A percentile compares a stretch with the other conserved stretches of the same genome.
Evolutionary conservation across 495 filamentous ascomycete genomes (phyloP).

Genomic region (Xylaria scruposa): DNA sequence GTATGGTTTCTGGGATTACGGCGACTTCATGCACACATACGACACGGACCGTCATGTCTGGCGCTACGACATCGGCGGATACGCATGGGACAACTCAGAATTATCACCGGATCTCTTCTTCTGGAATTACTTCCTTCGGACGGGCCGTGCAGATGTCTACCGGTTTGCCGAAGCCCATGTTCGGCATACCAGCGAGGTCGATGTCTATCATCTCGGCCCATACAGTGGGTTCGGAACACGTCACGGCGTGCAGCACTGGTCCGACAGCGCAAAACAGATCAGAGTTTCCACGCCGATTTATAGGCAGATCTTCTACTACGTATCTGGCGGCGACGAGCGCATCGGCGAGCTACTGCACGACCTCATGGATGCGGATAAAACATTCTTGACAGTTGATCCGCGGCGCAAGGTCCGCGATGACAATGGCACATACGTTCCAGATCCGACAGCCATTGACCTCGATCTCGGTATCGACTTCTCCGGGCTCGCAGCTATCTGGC

Average conservation of each 20-base stretch:
- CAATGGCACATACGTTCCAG: constrained; percentile 43
- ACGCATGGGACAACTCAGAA: constrained; percentile 63
- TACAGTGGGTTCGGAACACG: constrained; percentile 58
- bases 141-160: constrained; percentile 52
- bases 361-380: constrained; percentile 49
- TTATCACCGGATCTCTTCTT: constrained; percentile 59
- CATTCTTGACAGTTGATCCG: constrained; percentile 52
- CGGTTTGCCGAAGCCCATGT: constrained; percentile 57
- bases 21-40: constrained; percentile 60
- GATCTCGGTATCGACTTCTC: constrained; percentile 57
- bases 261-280: constrained; percentile 58
- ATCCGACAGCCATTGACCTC: constrained; percentile 53
- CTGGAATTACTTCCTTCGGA: constrained; percentile 60
- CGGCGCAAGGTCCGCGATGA: constrained; percentile 56
- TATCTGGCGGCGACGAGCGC: constrained; percentile 55
- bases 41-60: constrained; percentile 56
- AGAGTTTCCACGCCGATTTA: constrained; percentile 56
- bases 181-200: constrained; percentile 57
- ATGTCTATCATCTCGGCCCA: constrained; percentile 55
- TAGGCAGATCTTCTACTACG: constrained; percentile 53
- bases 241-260: constrained; percentile 60
- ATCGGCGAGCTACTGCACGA: constrained; percentile 52
- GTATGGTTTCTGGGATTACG: constrained; percentile 62
- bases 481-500: constrained; percentile 53
- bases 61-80: constrained; percentile 61